Percentiles rank a stretch among this genome's conserved stretches.
Evolutionary conservation across 2,329 filamentous ascomycete genomes (phyloP).

Genomic region (Fusarium clavum): DNA sequence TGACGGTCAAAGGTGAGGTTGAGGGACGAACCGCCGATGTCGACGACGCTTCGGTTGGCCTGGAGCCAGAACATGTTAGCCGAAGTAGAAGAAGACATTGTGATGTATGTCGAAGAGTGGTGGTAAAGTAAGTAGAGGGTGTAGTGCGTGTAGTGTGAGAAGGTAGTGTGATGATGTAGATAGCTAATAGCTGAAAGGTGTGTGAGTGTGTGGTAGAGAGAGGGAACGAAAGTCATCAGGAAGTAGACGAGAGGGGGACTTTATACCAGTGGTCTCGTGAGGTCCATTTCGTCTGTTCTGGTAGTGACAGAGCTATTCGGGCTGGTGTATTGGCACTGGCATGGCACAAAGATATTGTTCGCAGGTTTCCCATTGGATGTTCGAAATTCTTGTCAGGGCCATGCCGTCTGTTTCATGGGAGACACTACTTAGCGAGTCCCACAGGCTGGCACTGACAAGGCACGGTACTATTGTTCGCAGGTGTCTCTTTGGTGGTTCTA

Average conservation of each 20-base stretch:
- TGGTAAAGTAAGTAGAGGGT: too few relatives aligned
- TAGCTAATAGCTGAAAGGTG: neutral
- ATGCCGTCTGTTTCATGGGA: neutral
- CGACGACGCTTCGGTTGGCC: slow-evolving; percentile 11
- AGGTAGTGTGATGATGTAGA: neutral
- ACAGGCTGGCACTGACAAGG: neutral
- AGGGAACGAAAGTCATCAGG: neutral
- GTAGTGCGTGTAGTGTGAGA: too few relatives aligned
- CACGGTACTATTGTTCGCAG: neutral
- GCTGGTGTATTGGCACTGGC: neutral
- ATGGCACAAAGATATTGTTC: neutral
- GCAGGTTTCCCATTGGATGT: neutral
- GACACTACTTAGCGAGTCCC: neutral
- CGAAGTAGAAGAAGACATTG: neutral
- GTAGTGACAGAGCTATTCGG: too few relatives aligned
- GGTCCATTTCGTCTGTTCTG: neutral
- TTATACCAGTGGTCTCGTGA: neutral
- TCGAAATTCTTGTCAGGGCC: neutral
- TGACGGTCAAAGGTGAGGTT: slow-evolving; percentile 18
- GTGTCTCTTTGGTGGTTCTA: rapidly evolving
- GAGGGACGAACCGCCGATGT: slow-evolving; percentile 38
- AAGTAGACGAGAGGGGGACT: neutral
- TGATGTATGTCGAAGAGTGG: neutral
- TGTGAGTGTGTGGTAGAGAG: neutral
- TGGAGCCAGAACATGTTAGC: neutral